phyloP scores from a whole-genome alignment of 2,329 filamentous ascomycete genomes.

The Colletotrichum graminicola region DNA sequence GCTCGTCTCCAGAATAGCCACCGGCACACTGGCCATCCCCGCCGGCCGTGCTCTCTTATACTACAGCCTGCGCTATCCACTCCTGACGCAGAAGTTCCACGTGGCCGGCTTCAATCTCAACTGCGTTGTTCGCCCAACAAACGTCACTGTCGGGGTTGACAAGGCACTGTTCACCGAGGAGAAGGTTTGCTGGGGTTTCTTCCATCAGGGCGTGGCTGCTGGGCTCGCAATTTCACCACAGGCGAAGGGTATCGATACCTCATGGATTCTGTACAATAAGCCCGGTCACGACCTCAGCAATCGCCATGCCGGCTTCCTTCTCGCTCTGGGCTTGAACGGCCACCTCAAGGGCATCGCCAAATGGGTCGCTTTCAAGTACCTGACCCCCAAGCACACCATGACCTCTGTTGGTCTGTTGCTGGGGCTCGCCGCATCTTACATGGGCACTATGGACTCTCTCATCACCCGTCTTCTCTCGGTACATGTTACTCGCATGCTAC shows the following conservation, averaged over 20 bases:
- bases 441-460: constrained; percentile 97
- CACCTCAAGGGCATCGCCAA: constrained; percentile 95
- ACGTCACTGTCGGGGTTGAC: constrained; percentile 94
- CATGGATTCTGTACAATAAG: constrained; percentile 99
- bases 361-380: constrained; percentile 98
- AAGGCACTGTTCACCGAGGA: constrained; percentile 90
- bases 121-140: constrained; percentile 91
- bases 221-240: constrained; percentile 90
- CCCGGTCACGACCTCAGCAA: constrained; percentile 88
- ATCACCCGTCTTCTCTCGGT: constrained; percentile 95
- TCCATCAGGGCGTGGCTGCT: constrained; percentile 94
- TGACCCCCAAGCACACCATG: constrained; percentile 99
- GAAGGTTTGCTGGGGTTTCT: constrained; percentile 98
- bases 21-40: constrained; percentile 89
- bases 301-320: constrained; percentile 92
- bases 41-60: constrained; percentile 88
- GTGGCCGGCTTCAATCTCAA: constrained; percentile 92
- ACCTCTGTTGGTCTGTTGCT: constrained; percentile 96
- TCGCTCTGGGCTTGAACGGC: constrained; percentile 92
- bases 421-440: constrained; percentile 90
- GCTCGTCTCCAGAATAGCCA: constrained; percentile 86
- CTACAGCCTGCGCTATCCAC: constrained; percentile 86
- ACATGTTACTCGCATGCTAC: constrained; percentile 94
- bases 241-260: constrained; percentile 95
- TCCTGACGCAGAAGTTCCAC: constrained; percentile 92